Evolutionary conservation across 164 flowering plant genomes (phyloP), one percentile per base, ranked within the genome.

Genomic region (Amborella trichopoda): DNA sequence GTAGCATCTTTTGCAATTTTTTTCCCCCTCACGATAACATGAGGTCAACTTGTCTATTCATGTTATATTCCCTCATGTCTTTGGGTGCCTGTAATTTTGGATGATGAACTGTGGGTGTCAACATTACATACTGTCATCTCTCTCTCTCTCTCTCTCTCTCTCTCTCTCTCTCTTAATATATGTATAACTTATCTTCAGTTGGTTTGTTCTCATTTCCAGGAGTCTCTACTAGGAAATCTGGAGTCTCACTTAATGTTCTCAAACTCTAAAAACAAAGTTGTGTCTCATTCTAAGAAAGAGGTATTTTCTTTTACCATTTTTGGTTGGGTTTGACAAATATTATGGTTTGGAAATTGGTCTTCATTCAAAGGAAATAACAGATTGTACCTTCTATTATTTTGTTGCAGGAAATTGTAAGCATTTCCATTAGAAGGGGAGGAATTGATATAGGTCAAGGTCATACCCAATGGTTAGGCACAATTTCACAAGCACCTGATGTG

Each of bases 401-500:
- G 8, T 4, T 67, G 52, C 74, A 90, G 95, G 91, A 83, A 55
- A 23, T 77, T 23, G 47, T 62, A 26, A 71, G 70, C 55, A 59
- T 77, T 60, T 66, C 26, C 27, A 56, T 77, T 22, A 68, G 95
- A 53, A 68, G 77, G 23, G 98, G 98, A 38, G 98, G 98, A 28
- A 47, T 76, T 44, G 81, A 76, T 61, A 21, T 40, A 12, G 71
- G 79, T 45, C 82, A 73, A 68, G 67, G 72, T 51, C 90, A 89
- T 63, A 63, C 63, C 9, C 60, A 68, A 59, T 89, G 97, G 97
- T 78, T 89, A 52, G 64, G 90, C 36, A 80, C 88, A 12, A 68
- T 89, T 64, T 64, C 90, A 41, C 72, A 80, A 55, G 71, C 73
- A n/a, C 97, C 97, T 22, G 78, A 81, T 61, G 91, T 71, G 42